Evolutionary conservation across 371 early-diverging fungal species (phyloP), one percentile per base, ranked within the genome.

Genomic region (Mucor racemosus): DNA sequence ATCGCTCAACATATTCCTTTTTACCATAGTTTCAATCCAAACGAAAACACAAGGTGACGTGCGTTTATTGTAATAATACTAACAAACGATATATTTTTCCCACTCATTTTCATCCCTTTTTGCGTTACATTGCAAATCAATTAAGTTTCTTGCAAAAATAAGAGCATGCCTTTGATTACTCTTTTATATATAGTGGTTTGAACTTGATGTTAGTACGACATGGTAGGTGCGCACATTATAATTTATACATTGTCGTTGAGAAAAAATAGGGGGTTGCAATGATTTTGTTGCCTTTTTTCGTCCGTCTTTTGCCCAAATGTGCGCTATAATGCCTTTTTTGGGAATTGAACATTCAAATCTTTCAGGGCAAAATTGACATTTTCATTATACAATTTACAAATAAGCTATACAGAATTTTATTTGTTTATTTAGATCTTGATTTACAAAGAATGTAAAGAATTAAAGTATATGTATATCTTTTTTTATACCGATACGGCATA

Each of bases 41-140:
- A 50, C 50, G 26, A 50, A 19, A 50, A 50, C 8, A 26, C 50
- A 50, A 44, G 26, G 50, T 50, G 50, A 50, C 50, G 50, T 50
- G 50, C 50, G 50, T 50, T 50, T 26, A 50, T 26, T 50, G 50
- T 44, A 26, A 50, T 50, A 26, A 50, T 50, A 17, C 9, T 1
- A 19, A 3, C 19, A 21, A 7, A 17, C 50, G 11, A 21, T 50
- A 13, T 26, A 44, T 50, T 50, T 50, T 50, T 50, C 50, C 50
- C 48, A 48, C 48, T 48, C 21, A 10, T 48, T 19, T 48, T 42
- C n/a, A 50, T 50, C 26, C 50, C 26, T 50, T 19, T 50, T 50
- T 50, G 50, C 50, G 50, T 50, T 50, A 50, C 50, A 50, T 50
- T 50, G 50, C 50, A 50, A 50, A 50, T 44, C 44, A 44, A n/a